phyloP scores from a whole-genome alignment of 2,329 filamentous ascomycete species.

The Grosmannia penicillata region DNA sequence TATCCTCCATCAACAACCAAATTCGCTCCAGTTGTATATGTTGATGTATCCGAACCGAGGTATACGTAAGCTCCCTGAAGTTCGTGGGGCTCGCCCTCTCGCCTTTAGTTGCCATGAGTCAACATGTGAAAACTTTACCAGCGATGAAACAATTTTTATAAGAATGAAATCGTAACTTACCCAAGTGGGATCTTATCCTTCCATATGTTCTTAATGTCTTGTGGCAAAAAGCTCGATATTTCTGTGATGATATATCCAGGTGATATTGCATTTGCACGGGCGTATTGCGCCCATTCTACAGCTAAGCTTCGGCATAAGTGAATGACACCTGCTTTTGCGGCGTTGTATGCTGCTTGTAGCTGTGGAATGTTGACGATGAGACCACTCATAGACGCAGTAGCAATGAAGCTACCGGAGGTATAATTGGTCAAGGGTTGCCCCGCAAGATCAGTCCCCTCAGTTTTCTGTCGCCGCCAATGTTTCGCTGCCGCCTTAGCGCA shows the following conservation, averaged over 20 bases:
- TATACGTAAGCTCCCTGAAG: slow-evolving; percentile 73
- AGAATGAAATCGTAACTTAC: slow-evolving; percentile 14
- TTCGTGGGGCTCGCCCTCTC: slow-evolving; percentile 57
- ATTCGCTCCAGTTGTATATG: slow-evolving; percentile 63
- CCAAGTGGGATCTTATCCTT: slow-evolving; percentile 68
- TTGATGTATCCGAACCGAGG: slow-evolving; percentile 64
- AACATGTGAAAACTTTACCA: slow-evolving; percentile 4
- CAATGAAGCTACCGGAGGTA: slow-evolving; percentile 54
- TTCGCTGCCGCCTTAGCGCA: slow-evolving; percentile 54
- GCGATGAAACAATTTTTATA: background rate
- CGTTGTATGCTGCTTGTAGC: slow-evolving; percentile 58
- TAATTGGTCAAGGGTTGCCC: slow-evolving; percentile 48
- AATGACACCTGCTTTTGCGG: slow-evolving; percentile 51
- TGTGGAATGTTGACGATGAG: slow-evolving; percentile 68
- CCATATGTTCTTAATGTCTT: slow-evolving; percentile 57
- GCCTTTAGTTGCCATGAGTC: too few relatives aligned
- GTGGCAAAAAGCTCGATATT: slow-evolving; percentile 47
- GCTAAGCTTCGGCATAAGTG: slow-evolving; percentile 52
- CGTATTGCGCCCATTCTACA: slow-evolving; percentile 65
- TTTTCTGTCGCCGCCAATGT: slow-evolving; percentile 57
- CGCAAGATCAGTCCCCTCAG: slow-evolving; percentile 45
- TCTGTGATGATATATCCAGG: slow-evolving; percentile 65
- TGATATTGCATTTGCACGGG: slow-evolving; percentile 54
- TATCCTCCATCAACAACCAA: slow-evolving; percentile 65
- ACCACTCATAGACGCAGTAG: slow-evolving; percentile 63